phyloP scores from a whole-genome alignment of 495 filamentous ascomycete species.

The Annulohypoxylon stygium region DNA sequence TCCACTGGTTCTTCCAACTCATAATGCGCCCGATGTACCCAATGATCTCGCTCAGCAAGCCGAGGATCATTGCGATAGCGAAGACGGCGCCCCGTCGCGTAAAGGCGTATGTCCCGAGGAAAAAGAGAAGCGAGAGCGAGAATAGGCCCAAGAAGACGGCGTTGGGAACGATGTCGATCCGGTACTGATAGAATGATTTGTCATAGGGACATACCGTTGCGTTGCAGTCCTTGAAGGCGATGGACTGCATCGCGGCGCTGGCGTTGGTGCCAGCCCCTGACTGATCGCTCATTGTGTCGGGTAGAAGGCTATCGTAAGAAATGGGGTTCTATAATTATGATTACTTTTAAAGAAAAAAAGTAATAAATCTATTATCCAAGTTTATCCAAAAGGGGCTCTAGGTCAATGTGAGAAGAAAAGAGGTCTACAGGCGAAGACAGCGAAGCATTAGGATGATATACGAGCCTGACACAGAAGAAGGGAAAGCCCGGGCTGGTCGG shows the following conservation, averaged over 20 bases:
- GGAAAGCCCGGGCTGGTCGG: background rate
- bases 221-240: slow-evolving; percentile 38
- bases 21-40: slow-evolving; percentile 61
- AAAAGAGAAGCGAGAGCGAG: slow-evolving; percentile 53
- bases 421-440: background rate
- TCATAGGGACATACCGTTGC: slow-evolving; percentile 39
- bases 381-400: background rate
- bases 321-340: background rate
- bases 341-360: background rate
- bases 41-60: slow-evolving; percentile 59
- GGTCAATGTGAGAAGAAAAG: background rate
- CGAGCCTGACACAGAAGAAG: slow-evolving; percentile 2
- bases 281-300: slow-evolving; percentile 28
- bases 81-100: slow-evolving; percentile 56
- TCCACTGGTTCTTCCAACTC: slow-evolving; percentile 58
- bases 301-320: background rate
- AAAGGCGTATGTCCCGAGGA: slow-evolving; percentile 56
- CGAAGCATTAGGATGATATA: background rate
- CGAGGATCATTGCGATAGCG: slow-evolving; percentile 57
- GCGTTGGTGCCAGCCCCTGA: background rate
- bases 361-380: background rate
- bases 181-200: slow-evolving; percentile 59
- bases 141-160: slow-evolving; percentile 61
- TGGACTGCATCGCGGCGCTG: background rate
- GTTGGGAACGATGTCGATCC: slow-evolving; percentile 58